A percentile compares a stretch with the other conserved stretches of the same genome.
phyloP scores from a whole-genome alignment of 257 asterid genomes.

The Henckelia pumila region DNA sequence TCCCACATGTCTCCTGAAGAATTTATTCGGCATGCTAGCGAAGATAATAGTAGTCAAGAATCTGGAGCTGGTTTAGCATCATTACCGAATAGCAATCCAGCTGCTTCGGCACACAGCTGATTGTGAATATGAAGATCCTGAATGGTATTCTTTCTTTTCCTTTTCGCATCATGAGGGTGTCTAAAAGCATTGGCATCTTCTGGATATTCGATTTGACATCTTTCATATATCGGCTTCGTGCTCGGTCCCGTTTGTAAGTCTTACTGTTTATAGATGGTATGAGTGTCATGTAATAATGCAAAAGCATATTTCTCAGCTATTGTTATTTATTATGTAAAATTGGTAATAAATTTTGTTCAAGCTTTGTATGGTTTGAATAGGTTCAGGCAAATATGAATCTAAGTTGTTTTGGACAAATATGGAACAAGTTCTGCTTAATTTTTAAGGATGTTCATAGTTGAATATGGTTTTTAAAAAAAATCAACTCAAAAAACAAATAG shows the following conservation, averaged over 20 bases:
- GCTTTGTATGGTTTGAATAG: too few relatives aligned
- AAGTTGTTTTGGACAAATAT: too few relatives aligned
- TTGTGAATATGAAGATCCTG: constrained; percentile 23
- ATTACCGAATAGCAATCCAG: constrained; percentile 56
- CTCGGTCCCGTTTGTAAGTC: background rate
- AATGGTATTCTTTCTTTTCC: background rate
- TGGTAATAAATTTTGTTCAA: too few relatives aligned
- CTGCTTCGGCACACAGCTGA: constrained; percentile 76
- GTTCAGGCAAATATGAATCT: too few relatives aligned
- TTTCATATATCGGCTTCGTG: background rate
- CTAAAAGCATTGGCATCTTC: background rate
- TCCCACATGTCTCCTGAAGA: constrained; percentile 90
- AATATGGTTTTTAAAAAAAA: too few relatives aligned
- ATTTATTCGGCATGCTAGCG: constrained; percentile 69
- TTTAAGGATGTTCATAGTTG: too few relatives aligned
- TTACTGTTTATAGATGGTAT: background rate
- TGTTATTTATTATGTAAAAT: too few relatives aligned
- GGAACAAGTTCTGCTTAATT: too few relatives aligned
- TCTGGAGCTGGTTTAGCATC: constrained; percentile 49
- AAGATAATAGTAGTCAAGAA: constrained; percentile 48
- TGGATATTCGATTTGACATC: background rate
- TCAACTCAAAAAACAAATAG: too few relatives aligned
- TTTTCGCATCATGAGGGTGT: background rate
- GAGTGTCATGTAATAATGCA: background rate
- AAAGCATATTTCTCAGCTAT: too few relatives aligned